A percentile compares a stretch with the other conserved stretches of the same genome.
phyloP scores from a whole-genome alignment of 768 basidiomycete genomes.

The Agaricus subrufescens region DNA sequence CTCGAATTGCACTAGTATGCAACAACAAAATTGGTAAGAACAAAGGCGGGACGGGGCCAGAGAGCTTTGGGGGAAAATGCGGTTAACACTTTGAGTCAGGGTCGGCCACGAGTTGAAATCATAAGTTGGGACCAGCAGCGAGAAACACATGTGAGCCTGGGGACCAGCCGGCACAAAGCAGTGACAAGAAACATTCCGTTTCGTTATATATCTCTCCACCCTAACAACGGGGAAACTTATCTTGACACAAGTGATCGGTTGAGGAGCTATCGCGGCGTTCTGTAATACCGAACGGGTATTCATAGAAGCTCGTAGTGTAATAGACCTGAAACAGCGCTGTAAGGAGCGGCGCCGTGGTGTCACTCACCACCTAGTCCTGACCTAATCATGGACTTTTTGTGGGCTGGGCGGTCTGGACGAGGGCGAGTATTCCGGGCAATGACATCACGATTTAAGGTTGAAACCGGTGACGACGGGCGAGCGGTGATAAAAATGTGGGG shows the following conservation, averaged over 20 bases:
- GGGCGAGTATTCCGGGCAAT: too few relatives aligned
- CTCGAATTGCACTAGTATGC: conserved; percentile 60
- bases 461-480: too few relatives aligned
- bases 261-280: neutral
- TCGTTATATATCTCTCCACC: neutral
- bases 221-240: neutral
- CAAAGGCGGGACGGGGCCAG: conserved; percentile 45
- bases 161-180: conserved; percentile 32
- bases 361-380: too few relatives aligned
- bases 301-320: neutral
- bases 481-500: too few relatives aligned
- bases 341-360: too few relatives aligned
- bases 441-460: too few relatives aligned
- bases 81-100: too few relatives aligned
- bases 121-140: conserved; percentile 5
- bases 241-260: neutral
- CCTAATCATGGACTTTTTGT: too few relatives aligned
- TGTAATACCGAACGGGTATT: neutral
- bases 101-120: too few relatives aligned
- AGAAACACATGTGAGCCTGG: conserved; percentile 19
- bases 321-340: neutral
- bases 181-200: neutral
- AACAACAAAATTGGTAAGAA: conserved; percentile 58
- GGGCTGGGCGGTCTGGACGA: neutral
- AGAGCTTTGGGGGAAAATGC: conserved; percentile 18